These are phyloP conservation scores for Comarum palustre DNA, from an alignment of 306 rosid genomes.

Conservation along the genomic window DNA sequence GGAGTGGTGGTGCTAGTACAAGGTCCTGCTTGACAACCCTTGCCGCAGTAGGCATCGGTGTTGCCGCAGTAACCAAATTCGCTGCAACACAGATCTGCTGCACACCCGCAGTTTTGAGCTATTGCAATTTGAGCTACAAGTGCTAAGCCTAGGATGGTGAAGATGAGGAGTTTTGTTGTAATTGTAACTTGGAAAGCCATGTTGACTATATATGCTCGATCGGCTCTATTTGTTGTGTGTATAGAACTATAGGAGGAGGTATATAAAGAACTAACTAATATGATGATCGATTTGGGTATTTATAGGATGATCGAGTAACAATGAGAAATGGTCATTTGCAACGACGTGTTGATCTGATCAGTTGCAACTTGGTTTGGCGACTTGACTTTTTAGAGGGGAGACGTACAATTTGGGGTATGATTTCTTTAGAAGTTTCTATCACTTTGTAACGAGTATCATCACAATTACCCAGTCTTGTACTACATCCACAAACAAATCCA, in stretches of 20 bases:
- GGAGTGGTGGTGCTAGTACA: neutral
- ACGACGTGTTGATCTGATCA: too few species aligned
- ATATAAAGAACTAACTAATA: neutral
- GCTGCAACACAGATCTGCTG: conserved; percentile 26
- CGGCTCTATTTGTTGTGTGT: neutral
- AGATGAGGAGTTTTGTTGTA: neutral
- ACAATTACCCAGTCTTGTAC: too few species aligned
- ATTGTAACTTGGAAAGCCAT: neutral
- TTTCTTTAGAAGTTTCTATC: too few species aligned
- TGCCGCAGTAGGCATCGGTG: conserved; percentile 11
- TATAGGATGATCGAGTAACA: too few species aligned
- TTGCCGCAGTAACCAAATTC: conserved; percentile 24
- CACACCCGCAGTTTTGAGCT: conserved; percentile 27
- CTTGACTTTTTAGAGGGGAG: too few species aligned
- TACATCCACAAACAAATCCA: too few species aligned
- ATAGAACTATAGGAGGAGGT: neutral
- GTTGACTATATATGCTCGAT: neutral
- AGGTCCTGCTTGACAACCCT: conserved; percentile 27
- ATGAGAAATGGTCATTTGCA: too few species aligned
- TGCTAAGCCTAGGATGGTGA: neutral
- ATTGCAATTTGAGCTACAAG: neutral
- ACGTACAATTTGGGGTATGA: too few species aligned
- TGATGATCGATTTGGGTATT: neutral
- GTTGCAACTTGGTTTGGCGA: too few species aligned
- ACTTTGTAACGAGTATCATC: too few species aligned